phyloP scores from a whole-genome alignment of 2,329 filamentous ascomycete genomes.

The Colletotrichum sp. region DNA sequence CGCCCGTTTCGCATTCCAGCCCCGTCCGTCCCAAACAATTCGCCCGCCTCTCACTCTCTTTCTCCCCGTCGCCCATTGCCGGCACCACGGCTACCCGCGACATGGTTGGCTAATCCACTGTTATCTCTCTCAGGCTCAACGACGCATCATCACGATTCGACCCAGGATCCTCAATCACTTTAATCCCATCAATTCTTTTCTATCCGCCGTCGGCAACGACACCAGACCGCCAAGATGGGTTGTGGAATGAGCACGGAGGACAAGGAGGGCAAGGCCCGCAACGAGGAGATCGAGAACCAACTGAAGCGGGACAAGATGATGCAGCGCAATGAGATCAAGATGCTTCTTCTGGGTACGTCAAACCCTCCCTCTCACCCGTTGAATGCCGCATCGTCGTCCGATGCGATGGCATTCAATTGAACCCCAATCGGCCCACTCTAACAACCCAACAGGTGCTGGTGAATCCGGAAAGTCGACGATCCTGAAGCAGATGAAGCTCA shows the following conservation, averaged over 20 bases:
- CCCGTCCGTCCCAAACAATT: constrained; percentile 7
- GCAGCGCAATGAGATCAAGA: constrained; percentile 99
- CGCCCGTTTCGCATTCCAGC: constrained; percentile 13
- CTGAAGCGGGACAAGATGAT: constrained; percentile 98
- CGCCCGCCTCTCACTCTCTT: background rate
- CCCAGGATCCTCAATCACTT: constrained; percentile 2
- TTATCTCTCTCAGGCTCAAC: background rate
- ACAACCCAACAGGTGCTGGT: constrained; percentile 76
- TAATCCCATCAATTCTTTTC: constrained; percentile 8
- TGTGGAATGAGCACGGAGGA: constrained; percentile 99
- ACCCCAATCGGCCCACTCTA: background rate
- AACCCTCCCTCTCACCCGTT: background rate
- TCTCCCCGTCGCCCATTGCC: background rate
- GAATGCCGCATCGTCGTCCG: background rate
- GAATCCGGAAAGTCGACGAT: constrained; percentile 97
- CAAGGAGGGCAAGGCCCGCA: constrained; percentile 99
- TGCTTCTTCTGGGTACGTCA: constrained; percentile 87
- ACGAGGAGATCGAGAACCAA: constrained; percentile 99
- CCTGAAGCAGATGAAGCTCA: constrained; percentile 98
- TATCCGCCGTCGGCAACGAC: constrained; percentile 14
- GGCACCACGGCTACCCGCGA: background rate
- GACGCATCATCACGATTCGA: constrained; percentile 2
- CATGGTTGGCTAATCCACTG: constrained; percentile 13
- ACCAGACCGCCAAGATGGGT: constrained; percentile 79
- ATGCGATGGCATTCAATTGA: background rate